Conservation (phyloP, 2,329 filamentous ascomycete genomes). For the Apiospora saccharicola region DNA sequence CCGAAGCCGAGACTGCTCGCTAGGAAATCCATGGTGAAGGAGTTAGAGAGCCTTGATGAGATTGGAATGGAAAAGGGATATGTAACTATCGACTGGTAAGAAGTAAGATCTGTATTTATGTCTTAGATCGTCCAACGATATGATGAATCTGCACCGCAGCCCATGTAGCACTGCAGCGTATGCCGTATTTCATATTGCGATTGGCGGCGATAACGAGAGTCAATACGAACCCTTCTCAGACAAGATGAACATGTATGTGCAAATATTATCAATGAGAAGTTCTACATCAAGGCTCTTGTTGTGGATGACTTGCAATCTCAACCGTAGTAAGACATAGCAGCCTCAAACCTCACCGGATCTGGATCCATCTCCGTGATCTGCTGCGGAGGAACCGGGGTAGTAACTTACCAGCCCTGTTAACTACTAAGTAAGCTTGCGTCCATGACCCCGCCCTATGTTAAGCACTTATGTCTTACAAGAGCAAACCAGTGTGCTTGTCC, state of each 20-base stretch:
- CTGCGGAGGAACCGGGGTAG: not conserved
- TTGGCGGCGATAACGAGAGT: not conserved
- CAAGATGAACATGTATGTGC: too few species aligned
- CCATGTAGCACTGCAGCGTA: not conserved
- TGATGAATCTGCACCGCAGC: not conserved
- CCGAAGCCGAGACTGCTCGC: not conserved
- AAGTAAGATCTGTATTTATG: not conserved
- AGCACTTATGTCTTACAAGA: not conserved
- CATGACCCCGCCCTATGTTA: not conserved
- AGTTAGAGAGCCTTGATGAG: not conserved
- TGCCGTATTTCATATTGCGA: not conserved
- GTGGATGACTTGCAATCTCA: too few species aligned
- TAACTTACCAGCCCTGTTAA: not conserved
- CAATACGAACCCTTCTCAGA: too few species aligned
- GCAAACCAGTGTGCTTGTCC: not conserved
- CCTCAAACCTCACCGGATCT: not conserved
- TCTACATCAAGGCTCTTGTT: too few species aligned
- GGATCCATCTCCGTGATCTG: not conserved
- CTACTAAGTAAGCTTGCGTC: not conserved
- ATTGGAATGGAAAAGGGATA: not conserved
- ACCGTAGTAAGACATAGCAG: not conserved
- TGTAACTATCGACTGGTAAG: not conserved
- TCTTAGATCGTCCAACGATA: not conserved
- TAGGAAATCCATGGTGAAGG: constrained; percentile 7
- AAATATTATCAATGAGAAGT: too few species aligned